These are phyloP conservation scores for Kazachstania psychrophila DNA, from an alignment of 805 yeast genomes.

Conservation along the genomic window DNA sequence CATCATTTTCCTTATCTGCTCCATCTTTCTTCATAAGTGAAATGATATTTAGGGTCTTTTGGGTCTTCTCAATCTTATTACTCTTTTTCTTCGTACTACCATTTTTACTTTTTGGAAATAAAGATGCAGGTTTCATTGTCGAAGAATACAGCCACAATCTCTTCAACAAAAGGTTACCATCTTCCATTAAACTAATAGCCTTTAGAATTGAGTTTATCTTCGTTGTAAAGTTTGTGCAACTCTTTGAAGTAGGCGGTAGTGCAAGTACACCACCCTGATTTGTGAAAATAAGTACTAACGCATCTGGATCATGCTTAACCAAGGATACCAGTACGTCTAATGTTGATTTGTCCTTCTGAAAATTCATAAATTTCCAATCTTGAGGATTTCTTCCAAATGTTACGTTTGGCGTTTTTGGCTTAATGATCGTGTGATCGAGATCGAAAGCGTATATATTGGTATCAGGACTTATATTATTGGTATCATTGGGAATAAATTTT, in stretches of 20 bases:
- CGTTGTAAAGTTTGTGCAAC: constrained; percentile 32
- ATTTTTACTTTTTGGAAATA: constrained; percentile 10
- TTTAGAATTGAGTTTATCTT: constrained; percentile 35
- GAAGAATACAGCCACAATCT: constrained; percentile 52
- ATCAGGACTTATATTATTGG: neutral
- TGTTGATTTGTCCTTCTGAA: constrained; percentile 13
- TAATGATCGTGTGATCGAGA: constrained; percentile 69
- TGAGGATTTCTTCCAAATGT: constrained; percentile 46
- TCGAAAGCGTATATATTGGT: constrained; percentile 61
- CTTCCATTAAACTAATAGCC: constrained; percentile 21
- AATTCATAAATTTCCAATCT: constrained; percentile 70
- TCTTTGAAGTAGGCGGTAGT: constrained; percentile 25
- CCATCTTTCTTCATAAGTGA: too few relatives aligned
- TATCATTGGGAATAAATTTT: constrained; percentile 31
- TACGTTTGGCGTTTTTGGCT: constrained; percentile 41
- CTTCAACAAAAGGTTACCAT: constrained; percentile 19
- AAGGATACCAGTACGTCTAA: constrained; percentile 14
- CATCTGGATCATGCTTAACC: constrained; percentile 15
- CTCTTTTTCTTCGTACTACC: neutral
- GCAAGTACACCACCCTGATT: constrained; percentile 62
- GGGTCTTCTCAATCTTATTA: neutral
- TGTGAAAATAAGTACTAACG: constrained; percentile 60
- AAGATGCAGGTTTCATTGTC: constrained; percentile 41
- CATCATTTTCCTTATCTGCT: too few relatives aligned
- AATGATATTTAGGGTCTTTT: neutral